These are phyloP conservation scores for Eutrema japonicum DNA, from an alignment of 345 rosid genomes.

Conservation along the genomic window DNA sequence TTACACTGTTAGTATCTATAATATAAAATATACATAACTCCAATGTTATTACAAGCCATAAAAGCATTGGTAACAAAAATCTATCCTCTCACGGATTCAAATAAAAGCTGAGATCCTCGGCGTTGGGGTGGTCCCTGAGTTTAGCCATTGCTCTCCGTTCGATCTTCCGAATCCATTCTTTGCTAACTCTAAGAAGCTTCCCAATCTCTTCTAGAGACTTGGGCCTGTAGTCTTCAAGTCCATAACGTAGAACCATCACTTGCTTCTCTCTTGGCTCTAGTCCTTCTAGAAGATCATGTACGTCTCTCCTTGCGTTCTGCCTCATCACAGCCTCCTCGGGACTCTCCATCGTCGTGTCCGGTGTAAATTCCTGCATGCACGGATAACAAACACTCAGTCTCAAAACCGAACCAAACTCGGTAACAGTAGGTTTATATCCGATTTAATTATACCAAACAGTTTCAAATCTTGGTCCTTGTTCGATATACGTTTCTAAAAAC, in stretches of 20 bases:
- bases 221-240: constrained; percentile 57
- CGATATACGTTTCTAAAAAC: neutral
- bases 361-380: constrained; percentile 59
- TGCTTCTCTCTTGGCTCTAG: constrained; percentile 70
- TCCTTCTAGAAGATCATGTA: constrained; percentile 54
- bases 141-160: constrained; percentile 68
- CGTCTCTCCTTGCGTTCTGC: constrained; percentile 60
- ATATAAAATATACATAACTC: constrained; percentile 12
- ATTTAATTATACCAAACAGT: no score
- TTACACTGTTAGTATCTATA: constrained; percentile 25
- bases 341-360: constrained; percentile 53
- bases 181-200: constrained; percentile 65
- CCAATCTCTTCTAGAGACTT: constrained; percentile 83
- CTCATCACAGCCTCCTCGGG: constrained; percentile 61
- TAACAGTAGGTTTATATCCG: neutral
- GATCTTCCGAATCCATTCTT: constrained; percentile 80
- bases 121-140: constrained; percentile 53
- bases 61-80: constrained; percentile 17
- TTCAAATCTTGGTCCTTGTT: constrained; percentile 1
- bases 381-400: constrained; percentile 6
- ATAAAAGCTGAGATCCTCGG: constrained; percentile 54
- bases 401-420: constrained; percentile 11
- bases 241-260: constrained; percentile 67
- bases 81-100: constrained; percentile 29
- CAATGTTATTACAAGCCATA: constrained; percentile 13